These are phyloP conservation scores for Podila clonocystis DNA, from an alignment of 192 early-diverging fungal genomes.

Conservation along the genomic window DNA sequence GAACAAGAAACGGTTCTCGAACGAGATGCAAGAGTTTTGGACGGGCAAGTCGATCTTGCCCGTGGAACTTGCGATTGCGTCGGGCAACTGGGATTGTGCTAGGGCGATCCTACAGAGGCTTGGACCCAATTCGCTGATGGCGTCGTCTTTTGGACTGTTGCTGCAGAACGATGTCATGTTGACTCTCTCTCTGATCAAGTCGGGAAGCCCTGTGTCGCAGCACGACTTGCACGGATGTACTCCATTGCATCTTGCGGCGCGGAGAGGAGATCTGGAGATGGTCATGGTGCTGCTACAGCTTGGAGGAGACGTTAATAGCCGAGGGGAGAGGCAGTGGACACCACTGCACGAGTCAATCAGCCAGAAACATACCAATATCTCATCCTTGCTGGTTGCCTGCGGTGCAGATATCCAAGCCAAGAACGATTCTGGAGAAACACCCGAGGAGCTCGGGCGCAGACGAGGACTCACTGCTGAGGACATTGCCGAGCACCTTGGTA, in stretches of 20 bases:
- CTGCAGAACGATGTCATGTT: conserved; percentile 56
- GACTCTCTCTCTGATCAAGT: conserved; percentile 46
- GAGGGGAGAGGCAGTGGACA: conserved; percentile 58
- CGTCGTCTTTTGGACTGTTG: conserved; percentile 42
- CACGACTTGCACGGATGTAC: conserved; percentile 65
- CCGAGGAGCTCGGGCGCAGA: conserved; percentile 34
- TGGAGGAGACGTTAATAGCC: conserved; percentile 69
- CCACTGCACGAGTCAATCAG: conserved; percentile 52
- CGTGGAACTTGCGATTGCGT: conserved; percentile 43
- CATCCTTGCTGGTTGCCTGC: conserved; percentile 32
- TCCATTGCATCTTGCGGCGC: conserved; percentile 73
- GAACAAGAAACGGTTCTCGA: conserved; percentile 29
- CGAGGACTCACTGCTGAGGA: conserved; percentile 20
- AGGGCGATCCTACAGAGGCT: conserved; percentile 43
- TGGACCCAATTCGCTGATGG: conserved; percentile 21
- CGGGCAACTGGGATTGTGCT: conserved; percentile 45
- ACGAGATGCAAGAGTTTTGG: conserved; percentile 47
- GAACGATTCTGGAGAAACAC: conserved; percentile 35
- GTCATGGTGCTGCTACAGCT: conserved; percentile 60
- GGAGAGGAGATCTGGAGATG: conserved; percentile 62
- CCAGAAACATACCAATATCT: conserved; percentile 45
- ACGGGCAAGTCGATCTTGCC: conserved; percentile 45
- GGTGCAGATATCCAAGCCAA: conserved; percentile 32
- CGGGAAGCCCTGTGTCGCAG: conserved; percentile 49
- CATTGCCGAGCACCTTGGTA: conserved; percentile 35